Conservation (phyloP, 805 yeast species). For the Ogataea paradorogensis region DNA sequence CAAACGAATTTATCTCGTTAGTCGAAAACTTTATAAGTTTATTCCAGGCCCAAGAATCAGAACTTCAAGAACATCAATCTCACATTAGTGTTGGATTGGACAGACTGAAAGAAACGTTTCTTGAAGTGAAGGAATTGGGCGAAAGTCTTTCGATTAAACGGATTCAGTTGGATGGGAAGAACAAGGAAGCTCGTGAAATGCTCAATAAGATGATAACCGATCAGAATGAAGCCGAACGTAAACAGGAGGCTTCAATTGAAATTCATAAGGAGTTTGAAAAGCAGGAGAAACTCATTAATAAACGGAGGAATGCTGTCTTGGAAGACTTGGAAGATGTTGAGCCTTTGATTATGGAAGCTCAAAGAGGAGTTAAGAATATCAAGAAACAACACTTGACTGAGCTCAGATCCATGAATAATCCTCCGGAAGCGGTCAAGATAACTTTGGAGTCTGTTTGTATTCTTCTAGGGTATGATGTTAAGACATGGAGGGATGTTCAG, state of each 20-base stretch:
- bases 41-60: constrained; percentile 42
- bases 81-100: constrained; percentile 75
- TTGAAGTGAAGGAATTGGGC: constrained; percentile 64
- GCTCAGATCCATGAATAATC: constrained; percentile 82
- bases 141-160: constrained; percentile 53
- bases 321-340: constrained; percentile 71
- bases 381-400: constrained; percentile 91
- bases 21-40: constrained; percentile 42
- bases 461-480: constrained; percentile 66
- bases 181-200: constrained; percentile 65
- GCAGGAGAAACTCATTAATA: constrained; percentile 61
- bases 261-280: constrained; percentile 65
- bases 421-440: constrained; percentile 82
- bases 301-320: constrained; percentile 53
- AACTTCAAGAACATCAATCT: constrained; percentile 62
- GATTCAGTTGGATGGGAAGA: constrained; percentile 49
- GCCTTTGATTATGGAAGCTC: constrained; percentile 83
- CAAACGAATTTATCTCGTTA: constrained; percentile 56
- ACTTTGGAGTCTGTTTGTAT: constrained; percentile 86
- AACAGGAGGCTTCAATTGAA: constrained; percentile 77
- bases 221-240: constrained; percentile 90
- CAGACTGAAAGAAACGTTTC: constrained; percentile 69
- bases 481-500: constrained; percentile 81
- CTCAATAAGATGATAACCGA: constrained; percentile 73
- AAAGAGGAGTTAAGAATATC: constrained; percentile 84